A percentile compares a stretch with the other conserved stretches of the same genome.
These are phyloP conservation scores for Boletus rufocinnamomeus DNA, from an alignment of 768 basidiomycete species.

Conservation along the genomic window DNA sequence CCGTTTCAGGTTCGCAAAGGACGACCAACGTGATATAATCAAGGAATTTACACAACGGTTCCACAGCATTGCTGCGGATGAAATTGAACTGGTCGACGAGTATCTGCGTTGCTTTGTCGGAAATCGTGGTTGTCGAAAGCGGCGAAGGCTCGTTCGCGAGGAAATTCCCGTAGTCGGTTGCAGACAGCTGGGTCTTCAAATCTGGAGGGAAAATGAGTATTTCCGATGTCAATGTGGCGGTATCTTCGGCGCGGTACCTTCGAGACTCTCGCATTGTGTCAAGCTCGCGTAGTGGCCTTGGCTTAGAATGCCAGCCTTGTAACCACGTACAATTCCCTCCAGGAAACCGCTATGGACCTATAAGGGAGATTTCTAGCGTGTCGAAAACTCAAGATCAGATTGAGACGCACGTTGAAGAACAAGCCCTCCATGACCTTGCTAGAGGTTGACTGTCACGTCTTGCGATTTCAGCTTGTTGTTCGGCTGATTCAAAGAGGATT, in stretches of 20 bases:
- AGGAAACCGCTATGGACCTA: constrained; percentile 76
- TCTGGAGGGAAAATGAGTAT: constrained; percentile 51
- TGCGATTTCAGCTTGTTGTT: neutral
- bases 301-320: constrained; percentile 89
- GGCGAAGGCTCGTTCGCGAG: constrained; percentile 95
- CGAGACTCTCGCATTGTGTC: constrained; percentile 95
- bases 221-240: neutral
- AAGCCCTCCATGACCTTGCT: constrained; percentile 72
- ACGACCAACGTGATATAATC: constrained; percentile 93
- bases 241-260: constrained; percentile 56
- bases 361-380: constrained; percentile 24
- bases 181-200: constrained; percentile 90
- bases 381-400: neutral
- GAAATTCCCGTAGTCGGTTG: constrained; percentile 98
- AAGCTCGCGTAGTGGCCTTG: constrained; percentile 91
- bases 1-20: neutral
- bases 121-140: constrained; percentile 90
- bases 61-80: constrained; percentile 85
- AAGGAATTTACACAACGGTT: constrained; percentile 88
- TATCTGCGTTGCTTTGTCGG: constrained; percentile 94
- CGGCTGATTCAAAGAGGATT: constrained; percentile 14
- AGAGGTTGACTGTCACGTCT: constrained; percentile 7
- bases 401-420: constrained; percentile 74
- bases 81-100: constrained; percentile 98
- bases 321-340: constrained; percentile 85